phyloP scores from a whole-genome alignment of 768 basidiomycete species.

The Boletus huronensis region DNA sequence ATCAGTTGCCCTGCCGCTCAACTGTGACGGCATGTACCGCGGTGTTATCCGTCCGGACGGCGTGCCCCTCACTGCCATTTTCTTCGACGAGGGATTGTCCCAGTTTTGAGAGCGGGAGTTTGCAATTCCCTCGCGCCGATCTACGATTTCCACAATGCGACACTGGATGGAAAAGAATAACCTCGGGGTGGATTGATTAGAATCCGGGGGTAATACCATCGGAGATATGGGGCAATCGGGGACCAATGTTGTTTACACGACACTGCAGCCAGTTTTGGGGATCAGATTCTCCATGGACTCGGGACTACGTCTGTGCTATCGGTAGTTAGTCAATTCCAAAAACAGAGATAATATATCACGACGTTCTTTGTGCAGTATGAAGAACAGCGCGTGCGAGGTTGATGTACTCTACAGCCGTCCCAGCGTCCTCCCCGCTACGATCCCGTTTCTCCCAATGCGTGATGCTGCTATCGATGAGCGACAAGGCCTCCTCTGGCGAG shows the following conservation, averaged over 20 bases:
- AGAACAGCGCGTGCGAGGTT: conserved; percentile 67
- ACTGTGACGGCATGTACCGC: conserved; percentile 80
- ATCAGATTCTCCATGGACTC: not conserved
- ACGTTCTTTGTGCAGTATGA: conserved; percentile 32
- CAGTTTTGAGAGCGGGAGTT: conserved; percentile 4
- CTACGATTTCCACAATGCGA: not conserved
- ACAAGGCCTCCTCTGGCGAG: conserved; percentile 71
- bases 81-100: conserved; percentile 57
- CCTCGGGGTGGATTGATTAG: not conserved
- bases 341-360: conserved; percentile 5
- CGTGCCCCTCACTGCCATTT: conserved; percentile 70
- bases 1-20: conserved; percentile 68
- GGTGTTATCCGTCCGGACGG: conserved; percentile 72
- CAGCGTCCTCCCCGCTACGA: conserved; percentile 46
- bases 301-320: not conserved
- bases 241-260: not conserved
- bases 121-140: not conserved
- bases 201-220: not conserved
- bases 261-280: not conserved
- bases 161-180: not conserved
- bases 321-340: not conserved
- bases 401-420: conserved; percentile 57
- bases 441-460: conserved; percentile 76
- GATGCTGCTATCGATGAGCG: conserved; percentile 76
- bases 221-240: not conserved